phyloP scores from a whole-genome alignment of 176 grass and related monocot species.

The Tuctoria greenei region DNA sequence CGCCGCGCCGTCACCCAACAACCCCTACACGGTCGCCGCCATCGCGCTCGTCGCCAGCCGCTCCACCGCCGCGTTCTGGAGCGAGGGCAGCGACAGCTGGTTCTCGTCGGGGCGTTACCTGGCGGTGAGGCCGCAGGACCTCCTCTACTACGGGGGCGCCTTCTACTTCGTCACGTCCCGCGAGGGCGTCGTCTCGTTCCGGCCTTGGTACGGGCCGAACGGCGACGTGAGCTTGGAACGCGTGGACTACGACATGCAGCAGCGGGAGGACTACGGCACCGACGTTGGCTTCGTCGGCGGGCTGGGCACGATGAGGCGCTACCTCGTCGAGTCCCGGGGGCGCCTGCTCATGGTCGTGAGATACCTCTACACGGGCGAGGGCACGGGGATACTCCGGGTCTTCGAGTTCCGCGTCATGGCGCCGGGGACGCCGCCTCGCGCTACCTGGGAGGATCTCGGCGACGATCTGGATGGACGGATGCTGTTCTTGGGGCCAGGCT shows the following conservation, averaged over 20 bases:
- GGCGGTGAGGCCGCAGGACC: neutral
- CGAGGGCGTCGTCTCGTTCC: slow-evolving; percentile 26
- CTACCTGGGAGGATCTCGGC: neutral
- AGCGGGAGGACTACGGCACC: neutral
- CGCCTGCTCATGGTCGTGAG: slow-evolving; percentile 42
- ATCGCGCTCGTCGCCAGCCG: neutral
- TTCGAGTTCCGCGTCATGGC: slow-evolving; percentile 9
- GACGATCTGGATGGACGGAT: slow-evolving; percentile 26
- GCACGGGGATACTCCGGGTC: slow-evolving; percentile 32
- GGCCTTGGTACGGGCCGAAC: neutral
- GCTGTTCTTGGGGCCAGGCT: slow-evolving; percentile 45
- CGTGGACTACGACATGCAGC: slow-evolving; percentile 15
- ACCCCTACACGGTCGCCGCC: slow-evolving; percentile 34
- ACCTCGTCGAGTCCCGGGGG: slow-evolving; percentile 44
- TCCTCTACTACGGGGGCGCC: slow-evolving; percentile 15
- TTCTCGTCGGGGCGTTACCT: neutral
- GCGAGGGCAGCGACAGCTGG: slow-evolving; percentile 5
- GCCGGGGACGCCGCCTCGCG: neutral
- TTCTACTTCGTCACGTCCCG: slow-evolving; percentile 28
- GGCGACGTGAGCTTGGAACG: neutral
- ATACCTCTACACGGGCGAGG: neutral
- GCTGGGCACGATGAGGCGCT: neutral
- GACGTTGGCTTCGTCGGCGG: neutral
- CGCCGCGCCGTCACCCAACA: neutral
- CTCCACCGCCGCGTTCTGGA: slow-evolving; percentile 27